Conservation (phyloP, 139 green algal genomes). For the Desmodesmus armatus region DNA sequence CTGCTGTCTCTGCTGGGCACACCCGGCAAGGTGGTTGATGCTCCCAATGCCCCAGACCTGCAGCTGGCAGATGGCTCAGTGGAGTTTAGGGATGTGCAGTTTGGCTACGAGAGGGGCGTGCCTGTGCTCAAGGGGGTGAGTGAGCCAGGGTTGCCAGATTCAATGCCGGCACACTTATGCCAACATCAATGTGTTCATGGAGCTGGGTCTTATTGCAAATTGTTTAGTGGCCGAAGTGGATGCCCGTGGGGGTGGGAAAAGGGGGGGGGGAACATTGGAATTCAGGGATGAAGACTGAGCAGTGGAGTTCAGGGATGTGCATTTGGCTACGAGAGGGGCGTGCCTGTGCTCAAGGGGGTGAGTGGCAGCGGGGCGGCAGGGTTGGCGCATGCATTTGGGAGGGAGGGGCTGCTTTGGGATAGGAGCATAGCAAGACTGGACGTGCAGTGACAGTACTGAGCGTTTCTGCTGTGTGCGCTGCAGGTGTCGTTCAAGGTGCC, state of each 20-base stretch:
- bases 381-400: too few species aligned
- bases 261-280: too few species aligned
- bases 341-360: conserved; percentile 39
- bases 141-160: too few species aligned
- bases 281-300: not conserved
- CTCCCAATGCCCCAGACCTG: conserved; percentile 65
- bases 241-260: too few species aligned
- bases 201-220: too few species aligned
- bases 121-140: conserved; percentile 41
- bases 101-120: conserved; percentile 62
- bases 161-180: too few species aligned
- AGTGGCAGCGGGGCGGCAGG: too few species aligned
- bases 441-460: too few species aligned
- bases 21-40: conserved; percentile 64
- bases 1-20: conserved; percentile 78
- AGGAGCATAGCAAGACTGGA: too few species aligned
- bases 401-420: too few species aligned
- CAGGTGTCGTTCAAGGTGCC: conserved; percentile 73
- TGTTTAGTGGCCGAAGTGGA: too few species aligned
- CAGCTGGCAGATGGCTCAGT: conserved; percentile 49
- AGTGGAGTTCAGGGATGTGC: conserved; percentile 74
- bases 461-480: conserved; percentile 57
- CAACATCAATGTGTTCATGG: too few species aligned
- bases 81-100: conserved; percentile 75
- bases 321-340: conserved; percentile 69